Evolutionary conservation across 192 early-diverging fungal genomes (phyloP), one percentile per base, ranked within the genome.

Genomic region (Bifiguratus adelaidae): DNA sequence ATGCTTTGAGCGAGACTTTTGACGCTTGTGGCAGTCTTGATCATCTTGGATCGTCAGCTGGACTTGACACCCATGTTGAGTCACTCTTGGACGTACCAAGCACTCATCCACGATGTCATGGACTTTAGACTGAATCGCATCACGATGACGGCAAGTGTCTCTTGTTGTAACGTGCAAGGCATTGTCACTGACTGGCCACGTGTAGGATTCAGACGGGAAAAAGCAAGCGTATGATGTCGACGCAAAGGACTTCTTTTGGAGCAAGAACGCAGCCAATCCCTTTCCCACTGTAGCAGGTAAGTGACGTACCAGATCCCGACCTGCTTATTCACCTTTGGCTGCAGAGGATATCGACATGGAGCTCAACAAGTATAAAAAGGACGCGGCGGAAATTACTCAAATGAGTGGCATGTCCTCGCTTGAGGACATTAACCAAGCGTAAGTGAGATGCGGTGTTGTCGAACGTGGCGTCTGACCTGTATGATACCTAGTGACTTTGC

Each of bases 81-180:
- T 45, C 96, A 99, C 63, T 89, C 95, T 7, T 99, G 96, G 96
- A 97, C 95, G 0, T 99, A 99, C 61, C 84, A 93, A 50, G 87
- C 91, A 0, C 71, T 99, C 20, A 77, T 99, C 9, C 95, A 99
- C 65, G 96, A 99, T 60, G 74, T 97, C 2, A 77, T 92, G 29
- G 88, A 92, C 30, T 80, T 99, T 76, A 83, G 82, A 41, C 74
- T 97, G 27, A 97, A 95, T 57, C 77, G 90, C 29, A 77, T 99
- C 38, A 58, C 71, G 1, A 60, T 89, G 35, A 65, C 68, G 52
- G 76, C 82, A 61, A 49, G 54, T 68, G 21, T 18, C 21, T 15
- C n/a, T 33, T 33, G 8, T 33, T 33, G n/a, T 33, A 33, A 2
- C 21, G 43, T 30, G n/a, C 2, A 15, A 19, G n/a, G 16, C 6